phyloP scores from a whole-genome alignment of 2,329 filamentous ascomycete genomes.

The Pestalotiopsis sp. region DNA sequence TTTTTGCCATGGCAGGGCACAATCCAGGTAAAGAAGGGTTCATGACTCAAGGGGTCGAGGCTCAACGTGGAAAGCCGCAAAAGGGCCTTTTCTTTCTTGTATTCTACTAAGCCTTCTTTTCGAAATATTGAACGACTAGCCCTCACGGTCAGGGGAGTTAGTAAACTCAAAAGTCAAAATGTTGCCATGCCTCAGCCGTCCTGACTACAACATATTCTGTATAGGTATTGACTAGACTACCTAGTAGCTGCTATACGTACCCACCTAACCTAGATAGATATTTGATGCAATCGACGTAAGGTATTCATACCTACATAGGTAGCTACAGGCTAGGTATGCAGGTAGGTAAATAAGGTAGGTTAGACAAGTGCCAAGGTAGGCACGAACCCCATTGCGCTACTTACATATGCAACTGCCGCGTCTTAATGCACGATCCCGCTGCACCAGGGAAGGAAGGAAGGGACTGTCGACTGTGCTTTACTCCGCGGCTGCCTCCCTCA shows the following conservation, averaged over 20 bases:
- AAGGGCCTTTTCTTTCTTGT: not conserved
- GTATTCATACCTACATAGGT: too few relatives aligned
- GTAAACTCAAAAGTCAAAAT: not conserved
- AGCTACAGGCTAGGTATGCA: too few relatives aligned
- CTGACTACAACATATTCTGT: not conserved
- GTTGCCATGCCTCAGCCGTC: not conserved
- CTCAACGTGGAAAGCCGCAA: not conserved
- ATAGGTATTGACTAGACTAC: too few relatives aligned
- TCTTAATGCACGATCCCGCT: conserved; percentile 3
- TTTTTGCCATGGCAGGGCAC: not conserved
- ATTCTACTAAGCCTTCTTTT: conserved; percentile 2
- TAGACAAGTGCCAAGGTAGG: not conserved
- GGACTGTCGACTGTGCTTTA: not conserved
- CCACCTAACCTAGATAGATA: not conserved
- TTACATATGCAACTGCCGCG: not conserved
- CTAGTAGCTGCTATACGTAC: not conserved
- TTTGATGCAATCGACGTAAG: too few relatives aligned
- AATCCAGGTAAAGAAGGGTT: not conserved
- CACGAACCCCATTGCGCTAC: not conserved
- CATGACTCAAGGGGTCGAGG: not conserved
- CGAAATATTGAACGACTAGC: not conserved
- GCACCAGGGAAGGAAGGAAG: not conserved
- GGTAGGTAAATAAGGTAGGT: too few relatives aligned
- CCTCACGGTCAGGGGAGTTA: not conserved
- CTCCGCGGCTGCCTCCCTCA: too few relatives aligned